Conservation (phyloP, 441 rosid species). For the Pelargonium citronellum region DNA sequence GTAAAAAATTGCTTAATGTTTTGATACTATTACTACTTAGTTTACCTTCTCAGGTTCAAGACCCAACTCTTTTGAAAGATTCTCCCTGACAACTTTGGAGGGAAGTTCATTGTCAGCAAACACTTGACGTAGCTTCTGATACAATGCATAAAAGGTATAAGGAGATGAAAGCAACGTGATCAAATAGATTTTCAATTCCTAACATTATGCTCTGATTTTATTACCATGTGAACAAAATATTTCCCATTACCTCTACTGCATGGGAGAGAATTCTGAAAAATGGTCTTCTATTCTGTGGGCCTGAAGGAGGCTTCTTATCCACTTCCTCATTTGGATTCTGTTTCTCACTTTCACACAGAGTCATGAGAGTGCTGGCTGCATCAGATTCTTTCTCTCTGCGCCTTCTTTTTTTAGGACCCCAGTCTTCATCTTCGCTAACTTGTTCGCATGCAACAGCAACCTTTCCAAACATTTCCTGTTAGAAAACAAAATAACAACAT, state of each 20-base stretch:
- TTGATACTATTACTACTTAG: not conserved
- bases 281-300: slow-evolving; percentile 45
- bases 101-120: slow-evolving; percentile 95
- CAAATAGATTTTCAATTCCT: not conserved
- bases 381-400: slow-evolving; percentile 74
- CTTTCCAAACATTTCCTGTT: slow-evolving; percentile 96
- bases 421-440: slow-evolving; percentile 94
- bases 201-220: not conserved
- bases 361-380: slow-evolving; percentile 64
- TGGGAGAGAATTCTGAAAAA: slow-evolving; percentile 58
- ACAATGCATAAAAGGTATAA: slow-evolving; percentile 27
- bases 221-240: slow-evolving; percentile 11
- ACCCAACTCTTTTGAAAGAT: slow-evolving; percentile 74
- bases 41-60: slow-evolving; percentile 79
- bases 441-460: slow-evolving; percentile 65
- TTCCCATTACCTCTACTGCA: slow-evolving; percentile 66
- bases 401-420: slow-evolving; percentile 88
- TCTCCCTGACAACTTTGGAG: slow-evolving; percentile 59
- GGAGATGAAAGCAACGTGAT: not conserved
- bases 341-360: slow-evolving; percentile 52
- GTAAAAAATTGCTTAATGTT: not conserved
- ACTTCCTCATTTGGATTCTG: slow-evolving; percentile 31
- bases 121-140: slow-evolving; percentile 83
- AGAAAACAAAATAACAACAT: slow-evolving; percentile 16
- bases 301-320: slow-evolving; percentile 33